A percentile compares a stretch with the other conserved stretches of the same genome.
These are phyloP conservation scores for Ogataea allantospora DNA, from an alignment of 805 yeast genomes.

Conservation along the genomic window DNA sequence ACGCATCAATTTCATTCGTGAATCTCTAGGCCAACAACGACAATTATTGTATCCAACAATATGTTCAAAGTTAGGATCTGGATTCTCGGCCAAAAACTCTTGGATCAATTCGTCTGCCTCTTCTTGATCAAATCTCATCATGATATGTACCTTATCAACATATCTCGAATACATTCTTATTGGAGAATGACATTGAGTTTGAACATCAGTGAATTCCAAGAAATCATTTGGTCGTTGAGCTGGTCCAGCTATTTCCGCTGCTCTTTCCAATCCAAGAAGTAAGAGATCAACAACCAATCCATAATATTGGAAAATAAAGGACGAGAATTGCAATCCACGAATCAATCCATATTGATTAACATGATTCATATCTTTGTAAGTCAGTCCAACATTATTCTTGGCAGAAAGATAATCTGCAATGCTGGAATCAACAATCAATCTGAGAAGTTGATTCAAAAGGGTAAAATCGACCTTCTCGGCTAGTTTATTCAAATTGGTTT, in stretches of 20 bases:
- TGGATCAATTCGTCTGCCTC: constrained; percentile 76
- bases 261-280: constrained; percentile 82
- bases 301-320: constrained; percentile 87
- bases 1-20: constrained; percentile 85
- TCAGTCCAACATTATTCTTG: constrained; percentile 76
- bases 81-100: constrained; percentile 77
- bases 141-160: constrained; percentile 74
- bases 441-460: constrained; percentile 71
- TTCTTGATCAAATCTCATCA: constrained; percentile 69
- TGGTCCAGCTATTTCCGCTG: constrained; percentile 82
- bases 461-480: constrained; percentile 89
- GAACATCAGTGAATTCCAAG: constrained; percentile 60
- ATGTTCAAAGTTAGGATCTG: constrained; percentile 89
- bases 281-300: constrained; percentile 82
- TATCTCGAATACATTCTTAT: constrained; percentile 79
- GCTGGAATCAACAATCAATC: constrained; percentile 82
- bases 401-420: constrained; percentile 94
- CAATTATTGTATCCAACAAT: constrained; percentile 83
- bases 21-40: constrained; percentile 92
- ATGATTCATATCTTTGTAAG: constrained; percentile 94
- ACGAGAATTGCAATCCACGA: constrained; percentile 86
- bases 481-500: constrained; percentile 65
- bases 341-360: constrained; percentile 84
- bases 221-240: constrained; percentile 72
- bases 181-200: constrained; percentile 67